Conservation (phyloP, 140 eudicot species). For the Bidens hawaiensis region DNA sequence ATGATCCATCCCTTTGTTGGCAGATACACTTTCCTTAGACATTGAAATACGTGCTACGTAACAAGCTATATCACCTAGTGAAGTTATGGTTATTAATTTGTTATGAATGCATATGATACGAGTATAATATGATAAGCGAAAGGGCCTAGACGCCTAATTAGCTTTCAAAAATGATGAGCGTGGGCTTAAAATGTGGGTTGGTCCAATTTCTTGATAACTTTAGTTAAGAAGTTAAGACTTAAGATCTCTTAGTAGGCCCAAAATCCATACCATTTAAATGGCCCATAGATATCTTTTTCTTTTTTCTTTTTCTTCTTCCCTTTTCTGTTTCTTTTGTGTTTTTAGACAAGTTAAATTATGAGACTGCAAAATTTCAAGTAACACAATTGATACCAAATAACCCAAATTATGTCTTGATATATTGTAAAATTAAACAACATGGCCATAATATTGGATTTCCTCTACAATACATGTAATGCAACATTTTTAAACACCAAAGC, state of each 20-base stretch:
- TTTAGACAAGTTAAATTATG: no score
- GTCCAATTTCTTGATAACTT: background rate
- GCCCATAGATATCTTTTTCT: background rate
- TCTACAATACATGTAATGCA: no score
- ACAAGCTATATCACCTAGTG: background rate
- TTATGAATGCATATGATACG: no score
- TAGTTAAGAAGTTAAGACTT: background rate
- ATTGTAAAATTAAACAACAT: no score
- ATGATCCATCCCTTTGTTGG: background rate
- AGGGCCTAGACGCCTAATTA: background rate
- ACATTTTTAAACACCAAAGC: no score
- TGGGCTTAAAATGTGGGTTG: background rate
- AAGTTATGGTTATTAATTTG: background rate
- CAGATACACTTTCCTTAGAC: background rate
- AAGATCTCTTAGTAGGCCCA: background rate
- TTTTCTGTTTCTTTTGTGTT: no score
- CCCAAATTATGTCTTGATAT: no score
- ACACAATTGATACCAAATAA: no score
- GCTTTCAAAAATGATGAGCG: background rate
- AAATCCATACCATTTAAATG: background rate
- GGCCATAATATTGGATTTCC: no score
- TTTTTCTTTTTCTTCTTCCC: no score
- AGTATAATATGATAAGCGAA: background rate
- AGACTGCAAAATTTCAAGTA: no score
- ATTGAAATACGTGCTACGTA: background rate